These are phyloP conservation scores for Rhodomyrtus tomentosa DNA, from an alignment of 345 rosid species.

Conservation along the genomic window DNA sequence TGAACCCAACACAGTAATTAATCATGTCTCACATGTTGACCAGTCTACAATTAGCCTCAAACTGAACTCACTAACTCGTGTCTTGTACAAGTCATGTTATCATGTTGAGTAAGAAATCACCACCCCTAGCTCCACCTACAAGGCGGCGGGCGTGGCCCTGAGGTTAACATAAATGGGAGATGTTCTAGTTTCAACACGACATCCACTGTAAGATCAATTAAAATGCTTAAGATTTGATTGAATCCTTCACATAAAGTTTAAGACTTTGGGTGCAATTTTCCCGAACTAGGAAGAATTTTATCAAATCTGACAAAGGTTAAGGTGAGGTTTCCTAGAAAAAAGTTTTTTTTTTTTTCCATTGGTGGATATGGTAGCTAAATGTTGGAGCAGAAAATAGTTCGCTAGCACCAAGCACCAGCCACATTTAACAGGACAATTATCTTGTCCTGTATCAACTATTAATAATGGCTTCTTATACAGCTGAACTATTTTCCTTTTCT, in stretches of 20 bases:
- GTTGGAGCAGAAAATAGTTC: neutral
- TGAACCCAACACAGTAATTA: neutral
- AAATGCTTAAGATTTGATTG: neutral
- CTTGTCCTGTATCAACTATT: neutral
- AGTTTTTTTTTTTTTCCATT: too few species aligned
- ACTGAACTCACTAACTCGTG: rapidly evolving
- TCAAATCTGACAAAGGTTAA: too few species aligned
- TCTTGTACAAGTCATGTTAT: neutral
- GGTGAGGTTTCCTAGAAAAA: too few species aligned
- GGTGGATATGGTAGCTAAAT: neutral
- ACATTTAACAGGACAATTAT: neutral
- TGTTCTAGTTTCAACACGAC: neutral
- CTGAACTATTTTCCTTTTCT: neutral
- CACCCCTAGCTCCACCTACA: neutral
- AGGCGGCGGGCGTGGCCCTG: rapidly evolving
- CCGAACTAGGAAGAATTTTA: too few species aligned
- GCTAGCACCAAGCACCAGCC: neutral
- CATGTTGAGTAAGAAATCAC: neutral
- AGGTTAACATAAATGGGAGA: neutral
- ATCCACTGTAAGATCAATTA: too few species aligned
- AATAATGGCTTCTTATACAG: neutral
- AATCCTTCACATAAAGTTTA: too few species aligned
- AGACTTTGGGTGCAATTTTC: neutral
- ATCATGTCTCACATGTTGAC: too few species aligned
- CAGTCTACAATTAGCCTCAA: neutral